These are phyloP conservation scores for Exophiala dermatitidis DNA, from an alignment of 2,329 filamentous ascomycete species.

Conservation along the genomic window DNA sequence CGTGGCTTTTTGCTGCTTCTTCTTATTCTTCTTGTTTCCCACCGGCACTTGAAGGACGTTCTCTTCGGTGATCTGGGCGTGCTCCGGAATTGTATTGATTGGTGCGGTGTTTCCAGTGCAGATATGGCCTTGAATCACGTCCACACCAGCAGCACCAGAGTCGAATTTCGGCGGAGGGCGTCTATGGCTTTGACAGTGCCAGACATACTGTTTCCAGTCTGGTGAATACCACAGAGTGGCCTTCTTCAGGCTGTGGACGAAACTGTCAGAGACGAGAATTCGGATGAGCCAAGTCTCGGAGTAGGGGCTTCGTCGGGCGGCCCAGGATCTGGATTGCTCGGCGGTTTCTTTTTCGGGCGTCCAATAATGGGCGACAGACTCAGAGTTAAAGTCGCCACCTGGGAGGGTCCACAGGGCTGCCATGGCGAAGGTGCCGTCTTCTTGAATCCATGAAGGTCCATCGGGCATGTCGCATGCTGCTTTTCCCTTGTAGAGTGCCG, in stretches of 20 bases:
- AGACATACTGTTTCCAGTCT: neutral
- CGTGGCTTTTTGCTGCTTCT: too few relatives aligned
- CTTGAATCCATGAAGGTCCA: neutral
- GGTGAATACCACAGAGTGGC: neutral
- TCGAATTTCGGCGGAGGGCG: neutral
- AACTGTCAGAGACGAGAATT: neutral
- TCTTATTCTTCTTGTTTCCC: too few relatives aligned
- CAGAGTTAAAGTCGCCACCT: neutral
- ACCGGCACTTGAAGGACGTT: neutral
- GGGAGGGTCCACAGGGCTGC: neutral
- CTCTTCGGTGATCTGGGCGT: neutral
- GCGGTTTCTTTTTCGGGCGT: neutral
- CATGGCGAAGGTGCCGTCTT: neutral
- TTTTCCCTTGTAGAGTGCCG: neutral
- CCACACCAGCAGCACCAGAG: neutral
- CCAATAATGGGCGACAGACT: neutral
- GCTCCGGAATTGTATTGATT: neutral
- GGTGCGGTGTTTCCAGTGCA: neutral
- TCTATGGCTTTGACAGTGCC: neutral
- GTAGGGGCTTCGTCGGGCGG: neutral
- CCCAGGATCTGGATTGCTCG: neutral
- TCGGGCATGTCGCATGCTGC: neutral
- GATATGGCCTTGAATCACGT: neutral
- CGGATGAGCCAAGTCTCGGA: neutral
- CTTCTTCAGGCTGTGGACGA: neutral